A percentile compares a stretch with the other conserved stretches of the same genome.
Conservation (phyloP, 441 rosid genomes). For the Bruguiera hainesii region DNA sequence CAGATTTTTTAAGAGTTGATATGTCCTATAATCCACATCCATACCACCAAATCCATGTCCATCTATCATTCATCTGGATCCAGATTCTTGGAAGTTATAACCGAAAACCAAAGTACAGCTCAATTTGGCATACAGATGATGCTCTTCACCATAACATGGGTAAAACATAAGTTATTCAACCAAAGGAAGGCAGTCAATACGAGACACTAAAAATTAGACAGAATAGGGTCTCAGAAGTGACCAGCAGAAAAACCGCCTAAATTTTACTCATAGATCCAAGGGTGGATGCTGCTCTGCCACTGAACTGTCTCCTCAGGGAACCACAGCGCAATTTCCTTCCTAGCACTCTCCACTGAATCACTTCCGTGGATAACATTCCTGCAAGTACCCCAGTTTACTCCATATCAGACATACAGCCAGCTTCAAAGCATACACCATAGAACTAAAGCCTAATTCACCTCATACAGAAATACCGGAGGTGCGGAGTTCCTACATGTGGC, state of each 20-base stretch:
- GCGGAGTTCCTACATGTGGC: no score
- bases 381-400: conserved; percentile 11
- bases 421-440: no score
- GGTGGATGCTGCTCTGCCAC: conserved; percentile 78
- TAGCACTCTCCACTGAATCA: conserved; percentile 73
- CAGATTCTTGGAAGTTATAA: no score
- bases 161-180: neutral
- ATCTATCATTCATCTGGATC: no score
- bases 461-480: no score
- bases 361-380: conserved; percentile 97
- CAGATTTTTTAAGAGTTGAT: no score
- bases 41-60: no score
- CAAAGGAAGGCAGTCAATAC: neutral
- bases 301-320: conserved; percentile 69
- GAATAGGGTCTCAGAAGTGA: neutral
- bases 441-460: no score
- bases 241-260: neutral
- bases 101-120: neutral
- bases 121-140: neutral
- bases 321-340: conserved; percentile 88
- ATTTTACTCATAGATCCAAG: conserved; percentile 77
- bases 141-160: neutral
- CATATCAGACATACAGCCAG: no score
- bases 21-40: no score
- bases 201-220: neutral